Percentiles rank a stretch among this genome's conserved stretches.
phyloP scores from a whole-genome alignment of 495 filamentous ascomycete species.

The Xylaria cubensis region DNA sequence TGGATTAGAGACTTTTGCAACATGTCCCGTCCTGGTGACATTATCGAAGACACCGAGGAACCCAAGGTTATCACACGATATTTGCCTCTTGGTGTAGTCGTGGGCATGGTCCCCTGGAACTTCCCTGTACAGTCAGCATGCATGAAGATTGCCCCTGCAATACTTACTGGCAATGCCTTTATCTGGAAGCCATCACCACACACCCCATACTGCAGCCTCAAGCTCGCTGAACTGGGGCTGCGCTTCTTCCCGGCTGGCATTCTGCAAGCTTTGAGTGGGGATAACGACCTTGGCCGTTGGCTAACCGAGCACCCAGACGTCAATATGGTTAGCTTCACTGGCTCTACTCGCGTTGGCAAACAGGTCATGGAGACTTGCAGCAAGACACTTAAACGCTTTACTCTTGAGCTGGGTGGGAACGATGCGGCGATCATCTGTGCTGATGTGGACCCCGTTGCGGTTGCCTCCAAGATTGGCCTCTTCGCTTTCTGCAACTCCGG shows the following conservation, averaged over 20 bases:
- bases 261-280: conserved; percentile 65
- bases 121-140: conserved; percentile 54
- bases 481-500: conserved; percentile 60
- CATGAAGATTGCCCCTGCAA: conserved; percentile 53
- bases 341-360: conserved; percentile 62
- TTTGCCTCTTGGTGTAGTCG: conserved; percentile 52
- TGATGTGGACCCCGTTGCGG: conserved; percentile 64
- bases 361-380: conserved; percentile 58
- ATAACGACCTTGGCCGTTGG: conserved; percentile 60
- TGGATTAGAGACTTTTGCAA: conserved; percentile 8
- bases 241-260: conserved; percentile 65
- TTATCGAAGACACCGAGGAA: conserved; percentile 51
- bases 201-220: conserved; percentile 66
- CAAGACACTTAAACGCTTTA: conserved; percentile 62
- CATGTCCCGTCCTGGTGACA: conserved; percentile 17
- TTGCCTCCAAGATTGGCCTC: conserved; percentile 58
- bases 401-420: conserved; percentile 67
- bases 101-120: conserved; percentile 62
- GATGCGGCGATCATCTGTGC: conserved; percentile 63
- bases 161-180: conserved; percentile 58
- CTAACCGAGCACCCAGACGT: conserved; percentile 59
- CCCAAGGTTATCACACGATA: conserved; percentile 47
- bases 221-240: conserved; percentile 62
- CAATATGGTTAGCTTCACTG: conserved; percentile 67
- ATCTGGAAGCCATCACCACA: conserved; percentile 63